These are phyloP conservation scores for Saccharomyces hybrid DNA, from an alignment of 1,139 yeast genomes.

Conservation along the genomic window DNA sequence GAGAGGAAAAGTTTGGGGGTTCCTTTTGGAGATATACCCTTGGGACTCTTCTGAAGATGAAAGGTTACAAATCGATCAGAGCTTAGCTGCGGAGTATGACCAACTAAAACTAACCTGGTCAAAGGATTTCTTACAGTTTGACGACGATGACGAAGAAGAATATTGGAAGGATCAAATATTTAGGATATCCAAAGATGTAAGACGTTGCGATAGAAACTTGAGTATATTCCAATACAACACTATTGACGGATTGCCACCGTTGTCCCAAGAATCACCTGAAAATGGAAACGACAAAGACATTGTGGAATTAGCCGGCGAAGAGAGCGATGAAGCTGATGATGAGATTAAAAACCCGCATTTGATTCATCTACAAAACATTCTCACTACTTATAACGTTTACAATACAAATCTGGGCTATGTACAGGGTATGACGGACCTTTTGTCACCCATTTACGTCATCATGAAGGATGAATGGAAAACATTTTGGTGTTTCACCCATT, in stretches of 20 bases:
- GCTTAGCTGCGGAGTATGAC: constrained; percentile 57
- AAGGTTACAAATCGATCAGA: constrained; percentile 48
- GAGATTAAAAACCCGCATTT: constrained; percentile 61
- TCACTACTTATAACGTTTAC: constrained; percentile 78
- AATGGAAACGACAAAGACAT: constrained; percentile 24
- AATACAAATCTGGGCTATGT: constrained; percentile 85
- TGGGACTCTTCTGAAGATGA: constrained; percentile 79
- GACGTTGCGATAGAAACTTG: constrained; percentile 78
- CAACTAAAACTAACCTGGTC: constrained; percentile 60
- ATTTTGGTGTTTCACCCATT: constrained; percentile 81
- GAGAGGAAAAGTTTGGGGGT: constrained; percentile 78
- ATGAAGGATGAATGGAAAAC: constrained; percentile 71
- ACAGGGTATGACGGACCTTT: constrained; percentile 93
- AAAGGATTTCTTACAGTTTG: constrained; percentile 17
- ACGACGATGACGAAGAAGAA: constrained; percentile 52
- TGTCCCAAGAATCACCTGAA: constrained; percentile 20
- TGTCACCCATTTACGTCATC: constrained; percentile 77
- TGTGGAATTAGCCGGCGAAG: constrained; percentile 37
- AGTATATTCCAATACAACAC: constrained; percentile 50
- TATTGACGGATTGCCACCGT: constrained; percentile 27
- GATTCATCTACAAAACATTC: constrained; percentile 62
- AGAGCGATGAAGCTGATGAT: constrained; percentile 45
- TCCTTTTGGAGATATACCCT: constrained; percentile 72
- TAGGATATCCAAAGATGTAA: constrained; percentile 88
- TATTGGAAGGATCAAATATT: constrained; percentile 84